Percentiles rank a stretch among this genome's conserved stretches.
Evolutionary conservation across 805 yeast species (phyloP).

Genomic region (Kurtzmaniella fragi): DNA sequence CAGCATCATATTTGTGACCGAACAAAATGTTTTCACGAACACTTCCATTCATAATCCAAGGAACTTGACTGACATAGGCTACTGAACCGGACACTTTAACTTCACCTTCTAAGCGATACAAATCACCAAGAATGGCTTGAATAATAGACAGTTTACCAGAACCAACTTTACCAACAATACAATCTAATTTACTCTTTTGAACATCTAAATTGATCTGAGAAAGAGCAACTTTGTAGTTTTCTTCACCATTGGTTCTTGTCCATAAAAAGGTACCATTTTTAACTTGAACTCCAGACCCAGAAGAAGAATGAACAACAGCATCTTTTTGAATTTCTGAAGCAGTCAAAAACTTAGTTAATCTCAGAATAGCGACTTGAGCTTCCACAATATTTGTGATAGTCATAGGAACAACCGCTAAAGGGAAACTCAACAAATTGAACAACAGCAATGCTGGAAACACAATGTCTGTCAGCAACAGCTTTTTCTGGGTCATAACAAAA

Average conservation of each 20-base stretch:
- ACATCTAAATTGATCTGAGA: slow-evolving; percentile 58
- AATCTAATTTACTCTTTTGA: slow-evolving; percentile 70
- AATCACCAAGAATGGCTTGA: slow-evolving; percentile 77
- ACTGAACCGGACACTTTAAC: slow-evolving; percentile 69
- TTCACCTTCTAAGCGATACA: slow-evolving; percentile 69
- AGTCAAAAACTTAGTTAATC: slow-evolving; percentile 70
- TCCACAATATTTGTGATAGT: slow-evolving; percentile 83
- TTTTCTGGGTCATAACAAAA: slow-evolving; percentile 56
- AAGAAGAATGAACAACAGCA: slow-evolving; percentile 54
- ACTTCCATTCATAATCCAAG: slow-evolving; percentile 96
- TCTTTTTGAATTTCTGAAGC: slow-evolving; percentile 80
- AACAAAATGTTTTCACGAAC: slow-evolving; percentile 87
- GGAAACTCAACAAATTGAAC: slow-evolving; percentile 86
- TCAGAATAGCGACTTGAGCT: slow-evolving; percentile 74
- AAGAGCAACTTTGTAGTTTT: slow-evolving; percentile 58
- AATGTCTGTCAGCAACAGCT: slow-evolving; percentile 79
- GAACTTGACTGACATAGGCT: slow-evolving; percentile 89
- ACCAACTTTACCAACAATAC: slow-evolving; percentile 89
- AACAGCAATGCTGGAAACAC: slow-evolving; percentile 88
- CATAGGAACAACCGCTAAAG: slow-evolving; percentile 88
- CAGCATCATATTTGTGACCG: slow-evolving; percentile 80
- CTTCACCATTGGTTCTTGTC: slow-evolving; percentile 61
- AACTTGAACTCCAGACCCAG: slow-evolving; percentile 54
- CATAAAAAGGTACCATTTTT: slow-evolving; percentile 71
- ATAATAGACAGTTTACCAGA: slow-evolving; percentile 82